These are phyloP conservation scores for Letharia columbiana DNA, from an alignment of 495 filamentous ascomycete genomes.

Conservation along the genomic window DNA sequence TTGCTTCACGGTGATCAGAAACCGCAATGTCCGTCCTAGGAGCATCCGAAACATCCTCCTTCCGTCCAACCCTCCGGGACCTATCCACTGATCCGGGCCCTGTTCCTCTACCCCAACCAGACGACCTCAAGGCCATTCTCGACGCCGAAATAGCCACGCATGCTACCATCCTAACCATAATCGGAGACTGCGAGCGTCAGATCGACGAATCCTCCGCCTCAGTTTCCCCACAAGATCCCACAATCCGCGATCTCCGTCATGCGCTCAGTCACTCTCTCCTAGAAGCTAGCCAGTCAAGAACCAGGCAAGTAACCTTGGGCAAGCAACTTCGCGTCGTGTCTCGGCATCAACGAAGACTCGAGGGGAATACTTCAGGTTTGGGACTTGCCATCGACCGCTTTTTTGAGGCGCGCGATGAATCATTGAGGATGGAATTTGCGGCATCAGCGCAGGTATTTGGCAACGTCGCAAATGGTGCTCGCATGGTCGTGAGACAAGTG, in stretches of 20 bases:
- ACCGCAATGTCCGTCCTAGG: neutral
- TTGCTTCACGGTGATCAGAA: neutral
- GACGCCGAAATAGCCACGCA: neutral
- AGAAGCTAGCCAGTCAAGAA: neutral
- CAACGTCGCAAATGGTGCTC: neutral
- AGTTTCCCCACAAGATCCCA: neutral
- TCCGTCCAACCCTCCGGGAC: neutral
- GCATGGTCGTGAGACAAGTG: neutral
- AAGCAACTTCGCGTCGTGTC: neutral
- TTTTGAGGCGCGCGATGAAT: neutral
- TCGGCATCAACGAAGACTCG: neutral
- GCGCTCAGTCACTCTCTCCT: neutral
- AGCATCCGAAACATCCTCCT: neutral
- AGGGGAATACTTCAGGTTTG: neutral
- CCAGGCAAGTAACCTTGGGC: neutral
- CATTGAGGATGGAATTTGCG: neutral
- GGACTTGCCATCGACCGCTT: neutral
- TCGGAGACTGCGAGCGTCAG: neutral
- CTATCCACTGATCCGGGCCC: neutral
- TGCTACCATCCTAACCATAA: neutral
- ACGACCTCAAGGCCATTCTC: neutral
- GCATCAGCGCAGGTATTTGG: neutral
- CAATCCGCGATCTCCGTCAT: neutral
- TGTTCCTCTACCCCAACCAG: neutral
- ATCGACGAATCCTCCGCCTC: neutral